Evolutionary conservation across 139 green algal genomes (phyloP), one percentile per base, ranked within the genome.

Genomic region (Volvox africanus): DNA sequence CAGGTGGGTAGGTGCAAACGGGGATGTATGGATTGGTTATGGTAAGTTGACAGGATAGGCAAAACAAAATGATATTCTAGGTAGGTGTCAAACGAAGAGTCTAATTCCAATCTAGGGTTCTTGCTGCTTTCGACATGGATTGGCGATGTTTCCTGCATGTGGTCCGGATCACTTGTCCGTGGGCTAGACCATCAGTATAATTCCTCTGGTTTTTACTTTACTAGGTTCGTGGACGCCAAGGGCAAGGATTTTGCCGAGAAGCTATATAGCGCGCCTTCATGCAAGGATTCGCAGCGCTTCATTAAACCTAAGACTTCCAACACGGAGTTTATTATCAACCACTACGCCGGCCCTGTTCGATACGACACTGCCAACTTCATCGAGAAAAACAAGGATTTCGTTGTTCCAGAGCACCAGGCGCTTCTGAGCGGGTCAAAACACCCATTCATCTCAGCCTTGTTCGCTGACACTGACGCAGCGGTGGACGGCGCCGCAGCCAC

Each of bases 351-450:
- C 14, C 87, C 87, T 62, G 87, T 91, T 61, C 85, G 77, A 77
- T 98, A 98, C 93, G 92, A 96, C 81, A 97, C 95, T 0, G 83
- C 93, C 55, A 96, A 97, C 93, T 97, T 97, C 88, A 83, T 98
- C 85, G 93, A 98, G n/a, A 93, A 93, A 69, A 95, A 94, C 81
- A 93, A 90, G 94, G 98, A 99, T 93, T 99, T 99, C 93, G 96
- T 99, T 78, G 96, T 99, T 44, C 94, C 95, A 22, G 98, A 99
- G 95, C 98, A 99, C 95, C 96, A 99, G 96, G 90, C 88, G 61
- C 93, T 99, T 88, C 93, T 99, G 85, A 92, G 92, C 24, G 91
- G 44, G 44, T 98, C 96, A 11, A 79, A 2, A n/a, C 62, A 92
- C 16, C 3, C 76, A 75, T 71, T 82, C 68, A 33, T 65, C 11